A percentile compares a stretch with the other conserved stretches of the same genome.
Evolutionary conservation across 176 grass and related monocot species (phyloP).

Genomic region (Bromus sterilis): DNA sequence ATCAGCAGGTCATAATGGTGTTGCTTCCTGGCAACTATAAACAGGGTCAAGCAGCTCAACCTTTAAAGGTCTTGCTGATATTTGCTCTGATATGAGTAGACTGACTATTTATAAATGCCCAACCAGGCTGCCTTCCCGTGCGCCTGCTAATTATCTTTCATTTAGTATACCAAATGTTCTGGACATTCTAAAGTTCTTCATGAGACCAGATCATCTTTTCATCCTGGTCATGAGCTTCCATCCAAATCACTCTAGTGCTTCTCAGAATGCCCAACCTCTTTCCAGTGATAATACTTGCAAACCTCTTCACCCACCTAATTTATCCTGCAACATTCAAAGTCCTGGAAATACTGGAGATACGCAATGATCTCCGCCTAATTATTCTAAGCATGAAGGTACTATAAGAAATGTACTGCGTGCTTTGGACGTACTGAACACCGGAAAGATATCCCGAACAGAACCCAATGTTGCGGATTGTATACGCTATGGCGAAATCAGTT

Average conservation of each 20-base stretch:
- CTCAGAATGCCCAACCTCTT: constrained; percentile 14
- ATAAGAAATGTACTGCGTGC: constrained; percentile 42
- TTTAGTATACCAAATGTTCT: constrained; percentile 20
- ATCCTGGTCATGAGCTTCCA: constrained; percentile 19
- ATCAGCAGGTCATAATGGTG: constrained; percentile 18
- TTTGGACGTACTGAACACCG: constrained; percentile 44
- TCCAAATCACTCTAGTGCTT: constrained; percentile 28
- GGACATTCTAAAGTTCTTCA: constrained; percentile 12
- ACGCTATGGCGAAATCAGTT: constrained; percentile 44
- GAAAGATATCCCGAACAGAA: constrained; percentile 65
- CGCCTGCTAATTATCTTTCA: constrained; percentile 4
- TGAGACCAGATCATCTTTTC: constrained; percentile 12
- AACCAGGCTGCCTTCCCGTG: neutral
- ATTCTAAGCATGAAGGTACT: constrained; percentile 20
- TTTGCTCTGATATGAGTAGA: constrained; percentile 21
- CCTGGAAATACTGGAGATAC: constrained; percentile 8
- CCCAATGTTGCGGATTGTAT: constrained; percentile 79
- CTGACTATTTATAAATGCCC: constrained; percentile 19
- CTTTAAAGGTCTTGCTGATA: constrained; percentile 19
- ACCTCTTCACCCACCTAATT: constrained; percentile 3
- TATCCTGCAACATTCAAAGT: constrained; percentile 12
- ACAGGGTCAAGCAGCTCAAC: constrained; percentile 18
- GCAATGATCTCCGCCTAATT: constrained; percentile 17
- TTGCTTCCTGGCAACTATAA: constrained; percentile 17
- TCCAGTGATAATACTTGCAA: constrained; percentile 29